These are phyloP conservation scores for Phyllosticta citrichinensis DNA, from an alignment of 2,329 filamentous ascomycete genomes.

Conservation along the genomic window DNA sequence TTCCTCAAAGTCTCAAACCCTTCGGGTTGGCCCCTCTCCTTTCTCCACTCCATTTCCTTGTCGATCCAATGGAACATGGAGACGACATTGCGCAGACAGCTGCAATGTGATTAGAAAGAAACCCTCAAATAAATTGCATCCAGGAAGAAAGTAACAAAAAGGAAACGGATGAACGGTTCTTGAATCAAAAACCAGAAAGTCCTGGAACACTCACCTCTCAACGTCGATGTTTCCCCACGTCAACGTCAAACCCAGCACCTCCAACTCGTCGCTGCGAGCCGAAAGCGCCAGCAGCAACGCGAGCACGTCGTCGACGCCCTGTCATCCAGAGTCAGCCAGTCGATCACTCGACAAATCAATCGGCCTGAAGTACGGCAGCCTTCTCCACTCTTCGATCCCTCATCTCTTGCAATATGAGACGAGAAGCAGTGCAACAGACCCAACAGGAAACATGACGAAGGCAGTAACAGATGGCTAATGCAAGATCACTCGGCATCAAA, in stretches of 20 bases:
- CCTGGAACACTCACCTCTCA: constrained; percentile 49
- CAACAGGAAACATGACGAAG: too few species aligned
- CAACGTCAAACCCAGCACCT: constrained; percentile 75
- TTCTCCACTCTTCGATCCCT: too few species aligned
- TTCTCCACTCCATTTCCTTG: constrained; percentile 78
- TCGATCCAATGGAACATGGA: constrained; percentile 87
- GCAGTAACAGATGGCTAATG: too few species aligned
- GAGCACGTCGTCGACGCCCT: constrained; percentile 82
- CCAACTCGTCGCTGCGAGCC: constrained; percentile 70
- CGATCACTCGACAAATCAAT: too few species aligned
- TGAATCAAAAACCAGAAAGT: not conserved
- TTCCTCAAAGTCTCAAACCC: constrained; percentile 65
- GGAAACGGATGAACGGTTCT: not conserved
- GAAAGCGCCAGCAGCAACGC: constrained; percentile 81
- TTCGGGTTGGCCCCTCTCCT: constrained; percentile 52
- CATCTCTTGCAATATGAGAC: too few species aligned
- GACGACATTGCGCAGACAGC: constrained; percentile 79
- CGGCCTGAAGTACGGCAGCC: too few species aligned
- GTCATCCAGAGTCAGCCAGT: not conserved
- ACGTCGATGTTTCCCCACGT: constrained; percentile 92
- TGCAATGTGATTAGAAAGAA: constrained; percentile 23
- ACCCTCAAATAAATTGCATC: not conserved
- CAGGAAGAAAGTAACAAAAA: not conserved
- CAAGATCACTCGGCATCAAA: too few species aligned
- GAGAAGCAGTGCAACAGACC: too few species aligned